phyloP scores from a whole-genome alignment of 2,329 filamentous ascomycete species.

The Cladosporium oxysporum region DNA sequence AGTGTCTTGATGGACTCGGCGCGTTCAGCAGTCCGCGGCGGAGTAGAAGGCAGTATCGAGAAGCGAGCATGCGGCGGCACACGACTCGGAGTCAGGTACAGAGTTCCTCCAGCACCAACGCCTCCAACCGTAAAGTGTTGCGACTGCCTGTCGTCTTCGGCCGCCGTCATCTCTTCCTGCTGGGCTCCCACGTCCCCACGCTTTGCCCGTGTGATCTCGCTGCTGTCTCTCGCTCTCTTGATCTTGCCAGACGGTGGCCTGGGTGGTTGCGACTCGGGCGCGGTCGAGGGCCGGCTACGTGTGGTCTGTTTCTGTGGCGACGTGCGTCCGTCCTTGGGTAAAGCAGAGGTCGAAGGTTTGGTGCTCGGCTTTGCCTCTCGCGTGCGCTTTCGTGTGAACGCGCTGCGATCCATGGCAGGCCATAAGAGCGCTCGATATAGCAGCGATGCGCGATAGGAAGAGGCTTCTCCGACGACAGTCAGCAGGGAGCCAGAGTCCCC shows the following conservation, averaged over 20 bases:
- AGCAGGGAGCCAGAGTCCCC: slow-evolving; percentile 4
- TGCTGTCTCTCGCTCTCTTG: slow-evolving; percentile 27
- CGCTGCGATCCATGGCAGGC: slow-evolving; percentile 31
- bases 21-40: slow-evolving; percentile 30
- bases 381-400: slow-evolving; percentile 28
- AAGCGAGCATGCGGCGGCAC: slow-evolving; percentile 24
- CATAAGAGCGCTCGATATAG: slow-evolving; percentile 25
- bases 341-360: slow-evolving; percentile 23
- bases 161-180: slow-evolving; percentile 14
- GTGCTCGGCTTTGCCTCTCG: slow-evolving; percentile 28
- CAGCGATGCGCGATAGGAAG: slow-evolving; percentile 11
- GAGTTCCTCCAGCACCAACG: slow-evolving; percentile 48
- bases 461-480: slow-evolving; percentile 7
- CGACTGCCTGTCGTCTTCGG: slow-evolving; percentile 27
- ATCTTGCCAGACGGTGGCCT: slow-evolving; percentile 25
- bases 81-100: slow-evolving; percentile 48
- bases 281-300: slow-evolving; percentile 6
- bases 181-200: slow-evolving; percentile 12
- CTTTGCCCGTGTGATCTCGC: slow-evolving; percentile 26
- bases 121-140: slow-evolving; percentile 51
- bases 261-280: background rate
- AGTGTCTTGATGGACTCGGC: slow-evolving; percentile 20
- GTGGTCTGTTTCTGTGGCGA: background rate
- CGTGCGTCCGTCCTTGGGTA: background rate
- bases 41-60: slow-evolving; percentile 31